phyloP scores from a whole-genome alignment of 129 eudicot genomes.

The Centella asiatica region DNA sequence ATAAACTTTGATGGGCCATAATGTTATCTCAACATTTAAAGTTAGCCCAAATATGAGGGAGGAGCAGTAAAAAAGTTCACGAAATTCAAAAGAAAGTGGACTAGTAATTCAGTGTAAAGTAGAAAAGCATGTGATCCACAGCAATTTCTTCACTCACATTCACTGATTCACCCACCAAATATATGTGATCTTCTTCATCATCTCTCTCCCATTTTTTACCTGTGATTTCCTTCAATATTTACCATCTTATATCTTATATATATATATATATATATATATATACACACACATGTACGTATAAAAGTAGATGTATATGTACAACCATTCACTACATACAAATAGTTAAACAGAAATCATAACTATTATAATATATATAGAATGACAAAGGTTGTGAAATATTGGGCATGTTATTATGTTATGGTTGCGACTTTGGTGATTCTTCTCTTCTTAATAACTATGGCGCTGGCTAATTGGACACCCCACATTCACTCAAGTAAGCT shows the following conservation, averaged over 20 bases:
- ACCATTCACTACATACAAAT: too few relatives aligned
- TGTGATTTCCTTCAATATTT: constrained; percentile 12
- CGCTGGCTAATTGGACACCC: not conserved
- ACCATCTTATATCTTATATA: not conserved
- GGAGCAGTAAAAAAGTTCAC: not conserved
- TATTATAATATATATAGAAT: too few relatives aligned
- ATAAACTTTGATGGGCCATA: not conserved
- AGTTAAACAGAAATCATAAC: too few relatives aligned
- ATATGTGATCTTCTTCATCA: not conserved
- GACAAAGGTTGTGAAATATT: not conserved
- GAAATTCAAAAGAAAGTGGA: not conserved
- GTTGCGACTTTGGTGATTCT: not conserved
- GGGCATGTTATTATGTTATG: not conserved
- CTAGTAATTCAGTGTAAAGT: constrained; percentile 3
- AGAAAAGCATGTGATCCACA: constrained; percentile 6
- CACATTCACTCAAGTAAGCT: not conserved
- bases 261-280: too few relatives aligned
- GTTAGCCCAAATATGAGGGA: not conserved
- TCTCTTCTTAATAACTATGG: not conserved
- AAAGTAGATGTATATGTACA: not conserved
- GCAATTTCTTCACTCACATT: not conserved
- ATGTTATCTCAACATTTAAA: too few relatives aligned
- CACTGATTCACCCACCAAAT: constrained; percentile 7
- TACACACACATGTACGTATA: not conserved
- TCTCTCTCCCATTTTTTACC: constrained; percentile 8